Conservation (phyloP, 2,329 filamentous ascomycete genomes). For the Rutstroemia sp. region DNA sequence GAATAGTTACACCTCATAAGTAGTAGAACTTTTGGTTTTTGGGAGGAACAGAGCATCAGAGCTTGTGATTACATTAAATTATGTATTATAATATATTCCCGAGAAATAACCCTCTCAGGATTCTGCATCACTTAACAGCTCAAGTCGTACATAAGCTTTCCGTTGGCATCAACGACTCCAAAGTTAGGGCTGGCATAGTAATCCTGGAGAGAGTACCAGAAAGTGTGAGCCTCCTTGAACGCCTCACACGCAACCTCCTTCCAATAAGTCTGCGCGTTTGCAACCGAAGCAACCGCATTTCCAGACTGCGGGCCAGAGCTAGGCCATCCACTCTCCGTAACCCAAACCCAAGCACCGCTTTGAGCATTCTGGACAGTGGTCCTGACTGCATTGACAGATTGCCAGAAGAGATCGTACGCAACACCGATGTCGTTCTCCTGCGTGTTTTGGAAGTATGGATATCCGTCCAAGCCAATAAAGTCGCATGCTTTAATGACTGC, state of each 20-base stretch:
- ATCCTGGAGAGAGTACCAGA: constrained; percentile 56
- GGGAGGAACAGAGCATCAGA: too few relatives aligned
- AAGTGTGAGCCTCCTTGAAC: constrained; percentile 47
- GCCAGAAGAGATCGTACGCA: constrained; percentile 45
- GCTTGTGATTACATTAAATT: too few relatives aligned
- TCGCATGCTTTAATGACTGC: constrained; percentile 54
- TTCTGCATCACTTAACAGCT: constrained; percentile 12
- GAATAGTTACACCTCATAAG: too few relatives aligned
- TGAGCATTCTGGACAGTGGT: constrained; percentile 35
- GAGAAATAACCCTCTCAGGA: too few relatives aligned
- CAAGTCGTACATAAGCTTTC: constrained; percentile 21
- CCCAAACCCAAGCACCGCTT: constrained; percentile 48
- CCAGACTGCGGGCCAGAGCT: constrained; percentile 45
- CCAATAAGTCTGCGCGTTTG: constrained; percentile 60
- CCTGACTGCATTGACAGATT: constrained; percentile 27
- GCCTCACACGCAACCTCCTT: constrained; percentile 50
- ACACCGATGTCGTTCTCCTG: constrained; percentile 50
- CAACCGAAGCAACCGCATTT: constrained; percentile 44
- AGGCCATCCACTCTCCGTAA: constrained; percentile 63
- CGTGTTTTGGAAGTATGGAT: constrained; percentile 57
- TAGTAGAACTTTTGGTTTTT: too few relatives aligned
- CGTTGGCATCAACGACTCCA: constrained; percentile 31
- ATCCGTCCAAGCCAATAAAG: constrained; percentile 58
- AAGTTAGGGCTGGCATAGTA: constrained; percentile 35
- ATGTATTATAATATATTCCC: too few relatives aligned